A percentile compares a stretch with the other conserved stretches of the same genome.
Evolutionary conservation across 306 rosid genomes (phyloP).

Genomic region (Castanopsis chinensis): DNA sequence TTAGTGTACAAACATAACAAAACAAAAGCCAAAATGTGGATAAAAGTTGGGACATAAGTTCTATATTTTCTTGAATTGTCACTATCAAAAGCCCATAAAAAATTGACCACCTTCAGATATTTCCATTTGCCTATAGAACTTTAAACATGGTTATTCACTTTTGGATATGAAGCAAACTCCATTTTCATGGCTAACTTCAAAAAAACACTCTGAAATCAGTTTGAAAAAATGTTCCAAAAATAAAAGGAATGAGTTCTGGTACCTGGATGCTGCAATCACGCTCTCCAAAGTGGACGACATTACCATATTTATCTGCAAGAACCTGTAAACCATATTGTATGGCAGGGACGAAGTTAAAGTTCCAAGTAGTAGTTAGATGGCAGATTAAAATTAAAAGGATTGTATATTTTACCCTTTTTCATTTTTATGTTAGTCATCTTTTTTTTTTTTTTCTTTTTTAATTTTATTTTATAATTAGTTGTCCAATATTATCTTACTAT

Average conservation of each 20-base stretch:
- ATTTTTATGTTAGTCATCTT: neutral
- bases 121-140: neutral
- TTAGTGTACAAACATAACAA: neutral
- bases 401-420: neutral
- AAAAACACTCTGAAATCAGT: neutral
- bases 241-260: conserved; percentile 7
- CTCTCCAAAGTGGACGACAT: conserved; percentile 98
- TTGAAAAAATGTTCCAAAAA: conserved; percentile 9
- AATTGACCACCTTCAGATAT: neutral
- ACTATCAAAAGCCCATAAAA: neutral
- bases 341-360: conserved; percentile 15
- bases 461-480: no score
- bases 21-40: neutral
- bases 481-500: neutral
- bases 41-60: neutral
- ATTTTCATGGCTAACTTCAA: conserved; percentile 12
- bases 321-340: conserved; percentile 53
- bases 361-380: neutral
- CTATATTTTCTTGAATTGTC: neutral
- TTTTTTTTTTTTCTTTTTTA: no score
- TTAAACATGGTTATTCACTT: neutral
- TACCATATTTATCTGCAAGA: conserved; percentile 90
- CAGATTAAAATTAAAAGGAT: neutral
- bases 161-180: conserved; percentile 15
- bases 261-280: conserved; percentile 99